Percentiles rank a stretch among this genome's conserved stretches.
Evolutionary conservation across 108 stramenopile genomes (phyloP).

Genomic region (Fistulifera solaris): DNA sequence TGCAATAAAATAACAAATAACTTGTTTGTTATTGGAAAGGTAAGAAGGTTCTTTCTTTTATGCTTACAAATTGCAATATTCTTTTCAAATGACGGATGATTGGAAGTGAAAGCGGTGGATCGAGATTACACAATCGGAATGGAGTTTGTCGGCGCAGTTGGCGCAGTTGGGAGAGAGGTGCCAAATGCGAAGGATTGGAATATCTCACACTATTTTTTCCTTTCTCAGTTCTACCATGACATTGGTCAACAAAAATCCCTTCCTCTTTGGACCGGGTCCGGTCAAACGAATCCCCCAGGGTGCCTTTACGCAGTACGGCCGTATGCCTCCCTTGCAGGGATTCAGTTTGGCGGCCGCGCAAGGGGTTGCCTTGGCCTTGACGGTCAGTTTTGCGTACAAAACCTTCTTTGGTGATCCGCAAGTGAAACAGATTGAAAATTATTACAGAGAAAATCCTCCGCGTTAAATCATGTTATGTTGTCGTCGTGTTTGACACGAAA

Average conservation of each 20-base stretch:
- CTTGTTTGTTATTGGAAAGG: too few species aligned
- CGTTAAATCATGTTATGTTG: slow-evolving; percentile 27
- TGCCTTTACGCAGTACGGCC: slow-evolving; percentile 45
- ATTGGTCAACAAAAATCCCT: slow-evolving; percentile 57
- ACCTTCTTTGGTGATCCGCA: slow-evolving; percentile 52
- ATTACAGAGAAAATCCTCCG: slow-evolving; percentile 82
- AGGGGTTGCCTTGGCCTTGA: slow-evolving; percentile 51
- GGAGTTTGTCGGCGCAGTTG: too few species aligned
- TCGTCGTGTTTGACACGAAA: too few species aligned
- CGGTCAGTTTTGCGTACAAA: slow-evolving; percentile 49
- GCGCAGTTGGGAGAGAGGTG: too few species aligned
- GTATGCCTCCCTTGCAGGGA: slow-evolving; percentile 59
- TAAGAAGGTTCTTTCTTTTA: too few species aligned
- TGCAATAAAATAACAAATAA: too few species aligned
- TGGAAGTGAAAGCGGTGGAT: too few species aligned
- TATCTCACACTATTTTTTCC: neutral
- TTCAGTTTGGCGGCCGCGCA: slow-evolving; percentile 51
- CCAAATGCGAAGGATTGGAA: too few species aligned
- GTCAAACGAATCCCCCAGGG: slow-evolving; percentile 55
- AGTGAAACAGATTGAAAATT: slow-evolving; percentile 48
- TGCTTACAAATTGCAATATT: too few species aligned
- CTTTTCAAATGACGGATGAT: too few species aligned
- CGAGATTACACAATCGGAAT: too few species aligned
- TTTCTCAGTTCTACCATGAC: slow-evolving; percentile 1
- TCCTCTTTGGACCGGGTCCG: slow-evolving; percentile 76